These are phyloP conservation scores for Backusella mclennaniae DNA, from an alignment of 192 early-diverging fungal species.

Conservation along the genomic window DNA sequence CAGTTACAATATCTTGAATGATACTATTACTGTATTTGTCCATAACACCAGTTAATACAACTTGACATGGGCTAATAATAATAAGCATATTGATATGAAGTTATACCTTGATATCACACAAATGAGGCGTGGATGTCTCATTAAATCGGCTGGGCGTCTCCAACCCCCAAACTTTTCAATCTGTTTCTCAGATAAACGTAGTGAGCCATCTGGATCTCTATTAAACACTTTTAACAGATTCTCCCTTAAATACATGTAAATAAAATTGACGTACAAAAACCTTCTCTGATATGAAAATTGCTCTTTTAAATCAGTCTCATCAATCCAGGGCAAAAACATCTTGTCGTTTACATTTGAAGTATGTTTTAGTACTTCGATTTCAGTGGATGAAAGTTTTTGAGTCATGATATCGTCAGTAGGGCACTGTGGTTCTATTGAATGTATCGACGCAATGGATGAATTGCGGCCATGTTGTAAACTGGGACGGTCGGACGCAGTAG, in stretches of 20 bases:
- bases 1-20: constrained; percentile 87
- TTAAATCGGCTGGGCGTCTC: constrained; percentile 78
- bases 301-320: constrained; percentile 60
- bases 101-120: constrained; percentile 52
- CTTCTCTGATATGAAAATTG: constrained; percentile 47
- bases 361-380: constrained; percentile 59
- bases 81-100: background rate
- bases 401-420: constrained; percentile 18
- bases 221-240: constrained; percentile 22
- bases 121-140: constrained; percentile 68
- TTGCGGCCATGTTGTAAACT: background rate
- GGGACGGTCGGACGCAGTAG: background rate
- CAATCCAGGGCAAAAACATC: constrained; percentile 72
- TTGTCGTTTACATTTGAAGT: constrained; percentile 74
- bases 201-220: constrained; percentile 77
- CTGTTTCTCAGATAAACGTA: constrained; percentile 75
- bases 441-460: background rate
- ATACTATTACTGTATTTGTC: constrained; percentile 50
- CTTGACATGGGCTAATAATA: background rate
- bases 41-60: background rate
- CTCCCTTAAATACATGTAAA: constrained; percentile 19
- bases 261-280: constrained; percentile 46
- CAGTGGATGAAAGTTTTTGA: constrained; percentile 38
- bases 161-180: constrained; percentile 70
- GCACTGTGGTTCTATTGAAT: background rate